Conservation (phyloP, 169 alveolate genomes). For the Toxoplasma gondii region DNA sequence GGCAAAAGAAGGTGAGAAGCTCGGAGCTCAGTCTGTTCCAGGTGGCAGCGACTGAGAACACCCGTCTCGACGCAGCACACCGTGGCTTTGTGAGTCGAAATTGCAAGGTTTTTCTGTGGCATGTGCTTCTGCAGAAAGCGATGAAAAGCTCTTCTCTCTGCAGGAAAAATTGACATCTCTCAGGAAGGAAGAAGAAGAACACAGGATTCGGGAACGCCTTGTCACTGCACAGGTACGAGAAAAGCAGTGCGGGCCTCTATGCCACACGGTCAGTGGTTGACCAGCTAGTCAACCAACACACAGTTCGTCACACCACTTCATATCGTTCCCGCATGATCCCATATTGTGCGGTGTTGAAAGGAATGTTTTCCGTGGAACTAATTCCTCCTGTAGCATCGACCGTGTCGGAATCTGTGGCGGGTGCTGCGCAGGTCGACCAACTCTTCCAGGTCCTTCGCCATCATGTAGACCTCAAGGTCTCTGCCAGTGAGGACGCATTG, state of each 20-base stretch:
- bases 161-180: background rate
- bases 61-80: too few relatives aligned
- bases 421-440: background rate
- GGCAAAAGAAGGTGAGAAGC: background rate
- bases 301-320: too few relatives aligned
- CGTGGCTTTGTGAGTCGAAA: too few relatives aligned
- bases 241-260: too few relatives aligned
- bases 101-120: background rate
- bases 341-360: too few relatives aligned
- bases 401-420: too few relatives aligned
- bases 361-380: too few relatives aligned
- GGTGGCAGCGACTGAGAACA: background rate
- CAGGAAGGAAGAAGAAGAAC: background rate
- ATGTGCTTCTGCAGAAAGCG: background rate
- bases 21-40: background rate
- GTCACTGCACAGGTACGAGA: background rate
- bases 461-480: background rate
- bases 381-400: too few relatives aligned
- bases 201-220: background rate
- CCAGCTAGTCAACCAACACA: too few relatives aligned
- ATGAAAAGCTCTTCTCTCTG: background rate
- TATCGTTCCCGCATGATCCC: too few relatives aligned
- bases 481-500: background rate
- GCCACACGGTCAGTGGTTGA: too few relatives aligned
- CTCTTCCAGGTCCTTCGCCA: constrained; percentile 21